Base-by-base conservation (phyloP, 1,284 basidiomycete genomes). In the Heterobasidion parviporum region DNA sequence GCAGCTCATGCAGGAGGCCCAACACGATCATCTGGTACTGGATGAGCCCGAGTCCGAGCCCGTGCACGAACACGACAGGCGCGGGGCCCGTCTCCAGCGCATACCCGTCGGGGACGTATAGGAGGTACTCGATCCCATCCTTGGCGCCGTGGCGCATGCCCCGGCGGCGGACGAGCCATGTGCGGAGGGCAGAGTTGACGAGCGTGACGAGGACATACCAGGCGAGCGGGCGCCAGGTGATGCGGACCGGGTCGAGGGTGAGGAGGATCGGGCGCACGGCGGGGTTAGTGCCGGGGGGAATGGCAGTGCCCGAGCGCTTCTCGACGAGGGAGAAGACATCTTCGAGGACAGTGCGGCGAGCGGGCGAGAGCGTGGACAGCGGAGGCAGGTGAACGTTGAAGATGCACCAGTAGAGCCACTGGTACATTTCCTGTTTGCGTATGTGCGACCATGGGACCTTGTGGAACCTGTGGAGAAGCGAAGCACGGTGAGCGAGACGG, bases 341-440 rank as follows among this genome's bases (percentile, higher is more conserved):
- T 34, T 85, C 75, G 15, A 94, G 64, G 44, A 81, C 75, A 9
- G 69, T 67, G 41, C 71, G 72, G 55, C 81, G 78, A 4, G 73
- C 61, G 3, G 73, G 64, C 3, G 83, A 69, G 9, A 85, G 64
- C 18, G 70, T 57, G n/a, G 81, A 74, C 8, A 71, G 63, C 8
- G 76, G 66, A n/a, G 82, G 80, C 47, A 89, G 74, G 20, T 80
- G 73, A 2, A 78, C 72, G 61, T 86, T 87, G 70, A 86, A 94
- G 62, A 89, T 84, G 12, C 82, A 79, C 93, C 93, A 96, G 56
- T 91, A 85, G 32, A 96, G 72, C 90, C 92, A 96, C 56, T 81
- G 74, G 47, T 77, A 76, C 56, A 93, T 74, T 65, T 93, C 83
- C 45, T 82, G 74, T 16, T 74, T 74, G 49, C 75, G 80, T 55